Base-by-base conservation (phyloP, 1,284 basidiomycete genomes). In the Ustilago cynodontis region DNA sequence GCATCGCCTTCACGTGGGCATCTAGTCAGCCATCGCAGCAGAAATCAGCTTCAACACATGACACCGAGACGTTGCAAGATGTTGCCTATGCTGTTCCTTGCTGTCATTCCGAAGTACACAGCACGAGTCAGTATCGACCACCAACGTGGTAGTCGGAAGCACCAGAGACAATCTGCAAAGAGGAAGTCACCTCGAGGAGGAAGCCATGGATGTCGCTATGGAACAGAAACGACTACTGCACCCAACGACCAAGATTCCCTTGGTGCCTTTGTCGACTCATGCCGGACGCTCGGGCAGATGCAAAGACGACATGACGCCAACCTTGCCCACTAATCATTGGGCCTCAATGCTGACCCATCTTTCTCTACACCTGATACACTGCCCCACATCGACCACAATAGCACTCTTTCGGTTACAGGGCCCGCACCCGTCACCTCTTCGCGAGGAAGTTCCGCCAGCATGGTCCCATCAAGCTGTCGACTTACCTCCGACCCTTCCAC, bases 401-500 rank as follows among this genome's bases (percentile, higher is more conserved):
- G 90, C 94, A 98, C 94, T 98, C 95, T 47, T 98, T 93, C 90
- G 96, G 96, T 94, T 94, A 96, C 91, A 92, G 95, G 87, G 95
- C 95, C 92, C 94, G 96, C 85, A 98, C 96, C 91, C 95, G 96
- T 91, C 90, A 98, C 90, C 97, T 99, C 94, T 99, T 99, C 79
- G 79, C 80, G 72, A 78, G 77, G 62, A 77, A 80, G 61, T 82
- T 82, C 79, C 81, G 87, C 95, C 94, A 97, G 87, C 92, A 94
- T 88, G 95, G 96, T 86, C 91, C 91, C 85, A 90, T 96, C 79
- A 93, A 93, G 87, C 82, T 98, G 86, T 94, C 95, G 82, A 98
- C 95, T 59, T 99, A 91, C 91, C 89, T 99, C 86, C 91, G 92
- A 87, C 91, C 91, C 89, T 99, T 93, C 92, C 91, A 92, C 85